phyloP scores from a whole-genome alignment of 2,329 filamentous ascomycete genomes.

The Ophiostoma himal-ulmi region DNA sequence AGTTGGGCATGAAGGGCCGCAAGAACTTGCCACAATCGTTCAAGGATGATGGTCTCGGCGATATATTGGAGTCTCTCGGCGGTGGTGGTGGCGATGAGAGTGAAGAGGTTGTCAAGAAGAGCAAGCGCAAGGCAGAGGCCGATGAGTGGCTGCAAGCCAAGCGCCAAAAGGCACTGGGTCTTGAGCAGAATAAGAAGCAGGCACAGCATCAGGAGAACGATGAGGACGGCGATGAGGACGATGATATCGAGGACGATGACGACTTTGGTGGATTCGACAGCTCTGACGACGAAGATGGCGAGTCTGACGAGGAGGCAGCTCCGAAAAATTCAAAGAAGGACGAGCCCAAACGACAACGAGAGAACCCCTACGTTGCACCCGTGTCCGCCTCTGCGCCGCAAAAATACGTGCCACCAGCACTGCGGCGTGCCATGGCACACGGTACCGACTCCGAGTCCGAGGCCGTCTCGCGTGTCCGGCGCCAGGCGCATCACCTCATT shows the following conservation, averaged over 20 bases:
- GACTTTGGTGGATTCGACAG: slow-evolving; percentile 26
- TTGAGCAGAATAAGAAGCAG: slow-evolving; percentile 29
- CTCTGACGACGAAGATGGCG: slow-evolving; percentile 30
- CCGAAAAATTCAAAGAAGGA: slow-evolving; percentile 24
- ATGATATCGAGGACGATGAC: slow-evolving; percentile 29
- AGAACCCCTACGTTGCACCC: slow-evolving; percentile 88
- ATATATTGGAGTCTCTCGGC: slow-evolving; percentile 53
- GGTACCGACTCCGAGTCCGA: slow-evolving; percentile 46
- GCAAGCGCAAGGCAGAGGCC: slow-evolving; percentile 54
- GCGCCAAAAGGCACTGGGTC: slow-evolving; percentile 42
- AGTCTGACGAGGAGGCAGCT: background rate
- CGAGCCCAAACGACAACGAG: slow-evolving; percentile 36
- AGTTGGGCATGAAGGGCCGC: slow-evolving; percentile 72
- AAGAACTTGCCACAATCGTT: slow-evolving; percentile 69
- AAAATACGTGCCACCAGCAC: slow-evolving; percentile 87
- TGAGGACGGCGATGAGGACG: slow-evolving; percentile 30
- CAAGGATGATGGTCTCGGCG: slow-evolving; percentile 75
- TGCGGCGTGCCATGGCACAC: slow-evolving; percentile 49
- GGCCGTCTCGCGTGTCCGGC: slow-evolving; percentile 63
- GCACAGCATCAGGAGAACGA: slow-evolving; percentile 29
- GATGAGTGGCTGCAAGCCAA: slow-evolving; percentile 58
- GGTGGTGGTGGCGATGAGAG: slow-evolving; percentile 42
- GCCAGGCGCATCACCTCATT: slow-evolving; percentile 79
- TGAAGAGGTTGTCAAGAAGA: slow-evolving; percentile 47
- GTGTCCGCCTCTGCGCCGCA: slow-evolving; percentile 39